Base-by-base conservation (phyloP, 352 stramenopile species). In the Phytophthora boehmeriae region DNA sequence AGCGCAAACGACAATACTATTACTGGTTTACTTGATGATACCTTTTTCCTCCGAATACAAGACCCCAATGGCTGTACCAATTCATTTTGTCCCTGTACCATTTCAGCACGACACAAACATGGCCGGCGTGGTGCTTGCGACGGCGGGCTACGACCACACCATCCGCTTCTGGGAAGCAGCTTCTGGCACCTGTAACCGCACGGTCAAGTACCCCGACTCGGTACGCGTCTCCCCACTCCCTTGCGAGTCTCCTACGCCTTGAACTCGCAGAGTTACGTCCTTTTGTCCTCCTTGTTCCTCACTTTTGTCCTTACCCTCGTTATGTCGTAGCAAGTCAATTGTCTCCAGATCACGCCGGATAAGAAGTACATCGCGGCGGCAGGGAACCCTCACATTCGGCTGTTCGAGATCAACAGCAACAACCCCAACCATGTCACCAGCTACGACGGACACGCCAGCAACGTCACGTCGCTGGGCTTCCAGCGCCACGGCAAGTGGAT, bases 121-220 rank as follows among this genome's bases (percentile, higher is more conserved):
- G 86, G 76, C 83, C 9, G 82, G 83, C 53, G 97, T 99, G 4
- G 97, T 99, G 68, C 76, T 99, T 44, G 97, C 96, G 43, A 99
- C 97, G 10, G 97, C 92, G 34, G 97, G 96, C 10, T 99, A 98
- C 70, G 97, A 99, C 80, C 95, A 99, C 80, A 99, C 97, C 60
- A 99, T 99, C 66, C 84, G 96, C 61, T 99, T 99, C 83, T 99
- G 97, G 97, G 96, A 99, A 59, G 96, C 97, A 13, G 92, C 96
- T 0, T 98, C 87, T 13, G 96, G 96, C 27, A 97, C 95, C 20
- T 99, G 96, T 76, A 97, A 93, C 48, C 88, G 96, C 50, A 98
- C 96, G 5, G 82, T 99, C 60, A 96, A 97, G 60, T 99, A 97
- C 80, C 86, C 92, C 1, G 97, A 99, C 76, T 98, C 90, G 73